Percentiles rank a stretch among this genome's conserved stretches.
phyloP scores from a whole-genome alignment of 768 basidiomycete genomes.

The Termitomyces sp. region DNA sequence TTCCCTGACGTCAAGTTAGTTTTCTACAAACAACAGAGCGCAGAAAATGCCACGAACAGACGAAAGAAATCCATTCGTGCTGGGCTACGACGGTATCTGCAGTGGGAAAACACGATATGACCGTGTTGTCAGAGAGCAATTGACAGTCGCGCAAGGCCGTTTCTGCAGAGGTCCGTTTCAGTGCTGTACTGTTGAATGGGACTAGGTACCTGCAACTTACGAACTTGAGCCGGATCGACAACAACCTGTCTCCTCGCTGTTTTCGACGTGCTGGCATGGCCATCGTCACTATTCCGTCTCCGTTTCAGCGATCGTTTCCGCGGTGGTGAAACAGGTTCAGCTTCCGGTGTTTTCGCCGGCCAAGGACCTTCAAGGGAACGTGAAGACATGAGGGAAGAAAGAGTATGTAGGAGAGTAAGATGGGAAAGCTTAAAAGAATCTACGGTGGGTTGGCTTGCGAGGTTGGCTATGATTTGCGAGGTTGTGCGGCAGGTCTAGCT shows the following conservation, averaged over 20 bases:
- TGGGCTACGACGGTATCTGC: conserved; percentile 57
- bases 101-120: conserved; percentile 77
- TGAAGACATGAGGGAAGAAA: conserved; percentile 31
- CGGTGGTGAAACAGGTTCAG: conserved; percentile 10
- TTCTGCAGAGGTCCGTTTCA: conserved; percentile 18
- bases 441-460: conserved; percentile 14
- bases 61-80: conserved; percentile 70
- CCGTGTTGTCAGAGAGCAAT: conserved; percentile 59
- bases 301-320: conserved; percentile 28
- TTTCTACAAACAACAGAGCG: conserved; percentile 10
- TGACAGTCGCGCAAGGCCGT: conserved; percentile 52
- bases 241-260: conserved; percentile 34
- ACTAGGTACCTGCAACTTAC: conserved; percentile 18
- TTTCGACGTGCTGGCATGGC: conserved; percentile 24
- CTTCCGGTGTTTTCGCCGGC: conserved; percentile 40
- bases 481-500: conserved; percentile 26
- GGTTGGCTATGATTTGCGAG: conserved; percentile 18
- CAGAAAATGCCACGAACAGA: conserved; percentile 57
- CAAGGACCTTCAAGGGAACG: conserved; percentile 34
- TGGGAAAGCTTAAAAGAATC: conserved; percentile 21
- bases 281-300: conserved; percentile 22
- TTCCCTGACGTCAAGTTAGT: conserved; percentile 56
- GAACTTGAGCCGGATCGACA: conserved; percentile 32
- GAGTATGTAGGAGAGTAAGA: conserved; percentile 14
- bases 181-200: neutral